These are phyloP conservation scores for Pterocarpus santalinus DNA, from an alignment of 306 rosid species.

Conservation along the genomic window DNA sequence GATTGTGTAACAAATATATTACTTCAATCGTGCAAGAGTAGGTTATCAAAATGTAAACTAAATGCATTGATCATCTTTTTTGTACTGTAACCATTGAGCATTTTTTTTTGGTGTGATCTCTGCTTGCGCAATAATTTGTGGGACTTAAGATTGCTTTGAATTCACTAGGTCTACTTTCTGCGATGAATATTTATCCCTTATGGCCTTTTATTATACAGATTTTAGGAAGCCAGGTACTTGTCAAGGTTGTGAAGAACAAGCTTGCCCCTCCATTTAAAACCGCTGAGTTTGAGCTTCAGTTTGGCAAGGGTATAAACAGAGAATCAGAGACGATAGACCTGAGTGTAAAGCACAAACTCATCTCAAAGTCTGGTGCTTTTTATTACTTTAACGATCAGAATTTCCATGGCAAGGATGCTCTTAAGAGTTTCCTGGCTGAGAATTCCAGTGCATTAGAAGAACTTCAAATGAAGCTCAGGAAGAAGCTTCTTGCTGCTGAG, in stretches of 20 bases:
- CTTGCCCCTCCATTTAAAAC: slow-evolving; percentile 92
- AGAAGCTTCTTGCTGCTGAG: slow-evolving; percentile 60
- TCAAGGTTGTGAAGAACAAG: slow-evolving; percentile 95
- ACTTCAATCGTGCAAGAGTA: background rate
- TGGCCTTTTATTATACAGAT: slow-evolving; percentile 56
- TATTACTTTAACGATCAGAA: slow-evolving; percentile 57
- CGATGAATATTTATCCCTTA: slow-evolving; percentile 10
- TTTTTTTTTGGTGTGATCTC: too few species aligned
- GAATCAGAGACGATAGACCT: slow-evolving; percentile 73
- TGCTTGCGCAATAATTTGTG: background rate
- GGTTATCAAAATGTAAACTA: background rate
- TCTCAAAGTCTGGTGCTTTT: slow-evolving; percentile 61
- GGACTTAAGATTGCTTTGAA: slow-evolving; percentile 16
- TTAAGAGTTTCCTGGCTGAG: slow-evolving; percentile 69
- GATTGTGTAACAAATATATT: background rate
- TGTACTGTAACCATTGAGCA: too few species aligned
- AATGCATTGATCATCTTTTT: background rate
- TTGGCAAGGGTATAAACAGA: slow-evolving; percentile 85
- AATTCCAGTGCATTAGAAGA: slow-evolving; percentile 63
- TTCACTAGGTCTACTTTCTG: slow-evolving; percentile 20
- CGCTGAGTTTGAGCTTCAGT: slow-evolving; percentile 86
- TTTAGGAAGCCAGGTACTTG: slow-evolving; percentile 81
- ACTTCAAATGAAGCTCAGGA: slow-evolving; percentile 66
- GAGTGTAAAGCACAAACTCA: slow-evolving; percentile 69
- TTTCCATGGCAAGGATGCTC: slow-evolving; percentile 74